Evolutionary conservation across 257 asterid species (phyloP).

Genomic region (Solanum infundibuliforme): DNA sequence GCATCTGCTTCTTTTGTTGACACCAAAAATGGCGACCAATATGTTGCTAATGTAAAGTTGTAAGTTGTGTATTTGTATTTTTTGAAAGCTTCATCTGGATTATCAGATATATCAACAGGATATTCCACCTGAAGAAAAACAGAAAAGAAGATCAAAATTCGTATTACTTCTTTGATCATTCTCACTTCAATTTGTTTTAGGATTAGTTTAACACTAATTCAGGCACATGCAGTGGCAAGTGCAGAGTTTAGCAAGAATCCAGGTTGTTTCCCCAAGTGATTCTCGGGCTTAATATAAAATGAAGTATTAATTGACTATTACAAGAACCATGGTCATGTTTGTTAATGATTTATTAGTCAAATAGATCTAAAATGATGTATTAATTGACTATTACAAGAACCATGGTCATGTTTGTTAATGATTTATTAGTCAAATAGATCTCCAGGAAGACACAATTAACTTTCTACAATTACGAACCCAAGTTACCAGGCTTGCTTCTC

Average conservation of each 20-base stretch:
- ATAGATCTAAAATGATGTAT: background rate
- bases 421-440: background rate
- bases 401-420: background rate
- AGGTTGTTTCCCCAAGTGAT: background rate
- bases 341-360: background rate
- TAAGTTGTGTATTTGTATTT: constrained; percentile 46
- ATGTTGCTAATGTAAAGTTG: constrained; percentile 70
- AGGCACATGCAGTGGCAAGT: background rate
- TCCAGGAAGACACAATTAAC: background rate
- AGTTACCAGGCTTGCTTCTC: background rate
- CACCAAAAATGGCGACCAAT: constrained; percentile 74
- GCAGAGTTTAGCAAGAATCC: background rate
- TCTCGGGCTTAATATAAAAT: background rate
- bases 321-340: background rate
- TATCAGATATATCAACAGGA: constrained; percentile 41
- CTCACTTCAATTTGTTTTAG: background rate
- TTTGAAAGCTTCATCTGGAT: constrained; percentile 36
- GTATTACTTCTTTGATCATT: background rate
- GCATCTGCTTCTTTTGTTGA: constrained; percentile 24
- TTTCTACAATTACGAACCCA: background rate
- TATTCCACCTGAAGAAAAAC: constrained; percentile 33
- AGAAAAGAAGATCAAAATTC: background rate
- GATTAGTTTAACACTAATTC: background rate
- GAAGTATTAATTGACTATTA: background rate
- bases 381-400: background rate